phyloP scores from a whole-genome alignment of 2,329 filamentous ascomycete genomes.

The Xylaria sp. region DNA sequence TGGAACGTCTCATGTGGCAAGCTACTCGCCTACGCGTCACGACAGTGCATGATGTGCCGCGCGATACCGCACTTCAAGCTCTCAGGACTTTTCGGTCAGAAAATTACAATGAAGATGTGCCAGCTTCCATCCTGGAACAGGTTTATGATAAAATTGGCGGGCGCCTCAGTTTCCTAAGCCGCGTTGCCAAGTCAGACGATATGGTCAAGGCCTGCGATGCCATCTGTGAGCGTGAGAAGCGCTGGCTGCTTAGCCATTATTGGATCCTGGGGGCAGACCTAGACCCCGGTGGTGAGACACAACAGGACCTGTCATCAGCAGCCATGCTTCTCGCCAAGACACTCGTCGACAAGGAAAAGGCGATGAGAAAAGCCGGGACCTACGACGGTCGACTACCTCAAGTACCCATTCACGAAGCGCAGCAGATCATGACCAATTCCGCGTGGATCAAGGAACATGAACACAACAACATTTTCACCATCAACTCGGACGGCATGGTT shows the following conservation, averaged over 20 bases:
- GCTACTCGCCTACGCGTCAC: conserved; percentile 61
- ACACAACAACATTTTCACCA: conserved; percentile 63
- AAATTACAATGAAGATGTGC: conserved; percentile 51
- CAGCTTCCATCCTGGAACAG: conserved; percentile 49
- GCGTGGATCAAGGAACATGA: conserved; percentile 64
- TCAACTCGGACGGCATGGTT: conserved; percentile 60
- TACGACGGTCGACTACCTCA: conserved; percentile 54
- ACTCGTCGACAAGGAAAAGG: conserved; percentile 55
- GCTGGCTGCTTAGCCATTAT: conserved; percentile 79
- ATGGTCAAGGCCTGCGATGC: conserved; percentile 58
- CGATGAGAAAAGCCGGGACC: conserved; percentile 29
- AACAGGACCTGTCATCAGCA: conserved; percentile 62
- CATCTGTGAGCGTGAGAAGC: conserved; percentile 72
- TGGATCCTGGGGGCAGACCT: conserved; percentile 75
- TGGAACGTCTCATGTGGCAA: conserved; percentile 60
- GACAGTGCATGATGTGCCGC: conserved; percentile 57
- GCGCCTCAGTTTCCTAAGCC: conserved; percentile 57
- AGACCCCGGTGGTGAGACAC: conserved; percentile 71
- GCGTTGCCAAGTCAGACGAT: conserved; percentile 57
- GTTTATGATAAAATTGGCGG: conserved; percentile 61
- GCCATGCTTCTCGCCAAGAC: conserved; percentile 65
- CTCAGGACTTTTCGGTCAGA: conserved; percentile 55
- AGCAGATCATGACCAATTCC: conserved; percentile 61
- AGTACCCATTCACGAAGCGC: conserved; percentile 54
- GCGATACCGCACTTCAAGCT: conserved; percentile 53